These are phyloP conservation scores for Clitoria ternatea DNA, from an alignment of 306 rosid species.

Conservation along the genomic window DNA sequence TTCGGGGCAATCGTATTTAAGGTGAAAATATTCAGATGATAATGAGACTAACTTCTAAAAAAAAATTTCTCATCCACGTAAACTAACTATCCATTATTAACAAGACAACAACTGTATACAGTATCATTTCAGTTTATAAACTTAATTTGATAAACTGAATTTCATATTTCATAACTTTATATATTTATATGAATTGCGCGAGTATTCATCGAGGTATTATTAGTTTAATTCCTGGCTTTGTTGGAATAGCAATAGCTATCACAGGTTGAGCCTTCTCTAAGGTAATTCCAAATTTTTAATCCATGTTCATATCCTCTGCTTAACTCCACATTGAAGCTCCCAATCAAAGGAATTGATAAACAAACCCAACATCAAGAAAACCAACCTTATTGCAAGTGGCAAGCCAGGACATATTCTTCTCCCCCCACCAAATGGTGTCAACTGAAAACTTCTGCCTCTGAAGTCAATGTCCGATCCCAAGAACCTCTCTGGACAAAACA, in stretches of 20 bases:
- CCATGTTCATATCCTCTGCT: conserved; percentile 21
- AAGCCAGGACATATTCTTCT: conserved; percentile 29
- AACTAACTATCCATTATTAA: too few relatives aligned
- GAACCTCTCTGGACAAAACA: conserved; percentile 22
- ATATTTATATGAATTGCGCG: too few relatives aligned
- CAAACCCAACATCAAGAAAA: conserved; percentile 26
- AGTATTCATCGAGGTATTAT: too few relatives aligned
- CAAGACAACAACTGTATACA: too few relatives aligned
- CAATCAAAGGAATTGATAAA: conserved; percentile 26
- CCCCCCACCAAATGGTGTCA: conserved; percentile 26
- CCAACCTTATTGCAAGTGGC: conserved; percentile 22
- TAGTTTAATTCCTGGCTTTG: background rate
- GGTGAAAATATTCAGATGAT: too few relatives aligned
- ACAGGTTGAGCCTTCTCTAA: conserved; percentile 25
- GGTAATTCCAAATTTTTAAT: conserved; percentile 29
- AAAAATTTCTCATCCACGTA: too few relatives aligned
- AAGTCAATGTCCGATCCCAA: conserved; percentile 25
- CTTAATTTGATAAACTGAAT: too few relatives aligned
- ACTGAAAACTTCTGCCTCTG: conserved; percentile 21
- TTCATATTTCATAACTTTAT: too few relatives aligned
- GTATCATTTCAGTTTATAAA: too few relatives aligned
- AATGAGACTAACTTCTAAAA: too few relatives aligned
- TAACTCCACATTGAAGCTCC: conserved; percentile 22
- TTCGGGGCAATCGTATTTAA: too few relatives aligned
- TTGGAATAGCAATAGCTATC: background rate